Evolutionary conservation across 1,139 yeast species (phyloP), one percentile per base, ranked within the genome.

Genomic region (Protomyces gravidus): DNA sequence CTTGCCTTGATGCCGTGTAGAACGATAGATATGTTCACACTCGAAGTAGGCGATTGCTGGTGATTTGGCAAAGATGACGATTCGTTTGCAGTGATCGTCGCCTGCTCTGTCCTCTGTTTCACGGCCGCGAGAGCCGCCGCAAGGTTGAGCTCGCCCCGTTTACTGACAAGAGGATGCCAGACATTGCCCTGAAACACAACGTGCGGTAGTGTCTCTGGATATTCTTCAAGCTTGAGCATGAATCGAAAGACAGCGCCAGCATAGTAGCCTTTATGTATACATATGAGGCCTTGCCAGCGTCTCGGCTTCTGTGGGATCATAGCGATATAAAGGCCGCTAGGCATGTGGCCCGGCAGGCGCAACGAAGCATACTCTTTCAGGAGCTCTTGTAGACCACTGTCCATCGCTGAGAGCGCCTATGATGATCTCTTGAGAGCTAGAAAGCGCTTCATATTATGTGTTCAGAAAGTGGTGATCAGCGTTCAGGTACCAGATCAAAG

Each of bases 121-220:
- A 36, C 17, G 11, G 17, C 2, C 3, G 23, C 11, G 2, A 36
- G 6, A 9, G 21, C 19, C 7, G 42, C 42, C 11, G 5, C 23
- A 19, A 36, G 9, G 21, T 36, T 36, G 42, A 36, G 42, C 7
- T 15, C 11, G 21, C 42, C 42, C 21, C 17, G 21, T 13, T 36
- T n/a, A 17, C 17, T 9, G 30, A 48, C 51, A 5, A 48, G 51
- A 5, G 51, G 51, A 30, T 48, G 51, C 40, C 40, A 30, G 13
- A 48, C 40, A 6, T 28, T 27, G 40, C 40, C n/a, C 9, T 11
- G 25, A 27, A 48, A 48, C 27, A 30, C 23, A 19, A 48, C 42
- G 1, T 13, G 15, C 3, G 51, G 51, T 15, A 23, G 15, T 13
- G 19, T 13, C 13, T 17, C 27, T 2, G 51, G 51, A n/a, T 23